Evolutionary conservation across 2,329 filamentous ascomycete species (phyloP), one percentile per base, ranked within the genome.

Genomic region (Metarhizium guizhouense): DNA sequence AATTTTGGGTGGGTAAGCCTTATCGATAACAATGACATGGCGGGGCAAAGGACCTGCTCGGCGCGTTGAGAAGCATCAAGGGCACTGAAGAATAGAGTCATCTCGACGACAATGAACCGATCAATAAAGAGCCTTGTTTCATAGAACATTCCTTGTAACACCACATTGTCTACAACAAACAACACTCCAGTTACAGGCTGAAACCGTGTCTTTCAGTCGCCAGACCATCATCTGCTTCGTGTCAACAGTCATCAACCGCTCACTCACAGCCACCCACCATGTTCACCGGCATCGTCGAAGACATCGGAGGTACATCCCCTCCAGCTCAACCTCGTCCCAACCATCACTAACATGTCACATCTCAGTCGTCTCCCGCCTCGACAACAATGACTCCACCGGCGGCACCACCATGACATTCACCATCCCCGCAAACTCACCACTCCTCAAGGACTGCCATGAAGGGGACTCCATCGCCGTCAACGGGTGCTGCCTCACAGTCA

Each of bases 381-480:
- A 92, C 74, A 77, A 81, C 64, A 84, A 90, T 72, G 90, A 95
- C 72, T 82, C 85, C 69, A 87, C 89, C 57, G 88, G 89, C 68
- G 93, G 94, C 66, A 96, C 92, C 53, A 94, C 90, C 47, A 80
- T 97, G 66, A 96, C 90, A 61, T 94, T 99, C 72, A 81, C 83
- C 62, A 79, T 92, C 62, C 76, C 78, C 13, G 74, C 81, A 8
- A 75, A 75, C 61, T 86, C 86, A 57, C 76, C 78, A n/a, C 88
- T 99, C 57, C 86, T 99, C 62, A 78, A 76, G 40, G 94, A 96
- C 72, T 88, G 83, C 61, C 85, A 91, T 63, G 78, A 95, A 29
- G 94, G 94, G 62, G 94, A 99, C 78, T 95, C 89, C 68, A 97
- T 99, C 70, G 84, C 86, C 69, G 82, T 99, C 70, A 99, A 99